Evolutionary conservation across 345 rosid genomes (phyloP).

Genomic region (Erucastrum elatum): DNA sequence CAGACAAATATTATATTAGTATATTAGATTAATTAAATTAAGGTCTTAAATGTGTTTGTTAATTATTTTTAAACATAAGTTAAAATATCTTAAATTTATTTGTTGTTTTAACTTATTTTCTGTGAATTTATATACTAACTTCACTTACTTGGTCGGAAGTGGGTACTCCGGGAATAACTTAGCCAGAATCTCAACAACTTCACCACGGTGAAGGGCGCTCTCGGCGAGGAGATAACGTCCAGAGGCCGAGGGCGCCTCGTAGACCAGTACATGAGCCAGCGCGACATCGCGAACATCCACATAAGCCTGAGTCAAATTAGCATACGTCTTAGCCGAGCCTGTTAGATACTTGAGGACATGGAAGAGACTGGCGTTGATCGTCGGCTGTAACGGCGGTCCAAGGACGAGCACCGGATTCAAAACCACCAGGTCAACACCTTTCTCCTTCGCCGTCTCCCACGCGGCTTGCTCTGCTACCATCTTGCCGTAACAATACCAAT

Average conservation of each 20-base stretch:
- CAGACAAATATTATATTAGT: too few relatives aligned
- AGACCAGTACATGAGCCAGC: constrained; percentile 79
- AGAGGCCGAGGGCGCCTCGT: constrained; percentile 77
- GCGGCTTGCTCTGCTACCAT: constrained; percentile 93
- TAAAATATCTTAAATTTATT: not conserved
- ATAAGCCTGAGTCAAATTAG: constrained; percentile 82
- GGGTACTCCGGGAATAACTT: constrained; percentile 93
- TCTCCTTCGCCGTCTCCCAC: constrained; percentile 71
- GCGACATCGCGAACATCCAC: constrained; percentile 89
- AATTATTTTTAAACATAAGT: too few relatives aligned
- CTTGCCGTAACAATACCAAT: constrained; percentile 97
- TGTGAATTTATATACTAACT: not conserved
- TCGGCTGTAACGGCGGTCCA: constrained; percentile 85
- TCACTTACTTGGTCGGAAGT: constrained; percentile 84
- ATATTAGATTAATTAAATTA: too few relatives aligned
- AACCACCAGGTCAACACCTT: constrained; percentile 80
- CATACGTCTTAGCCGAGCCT: constrained; percentile 91
- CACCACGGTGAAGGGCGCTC: constrained; percentile 88
- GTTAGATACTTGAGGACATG: constrained; percentile 93
- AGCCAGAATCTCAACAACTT: constrained; percentile 88
- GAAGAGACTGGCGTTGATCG: constrained; percentile 70
- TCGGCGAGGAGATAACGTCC: constrained; percentile 90
- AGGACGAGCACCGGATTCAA: constrained; percentile 83
- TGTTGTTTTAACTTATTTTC: not conserved
- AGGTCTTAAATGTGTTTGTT: too few relatives aligned